Evolutionary conservation across 306 rosid genomes (phyloP).

Genomic region (Prunus kanzakura): DNA sequence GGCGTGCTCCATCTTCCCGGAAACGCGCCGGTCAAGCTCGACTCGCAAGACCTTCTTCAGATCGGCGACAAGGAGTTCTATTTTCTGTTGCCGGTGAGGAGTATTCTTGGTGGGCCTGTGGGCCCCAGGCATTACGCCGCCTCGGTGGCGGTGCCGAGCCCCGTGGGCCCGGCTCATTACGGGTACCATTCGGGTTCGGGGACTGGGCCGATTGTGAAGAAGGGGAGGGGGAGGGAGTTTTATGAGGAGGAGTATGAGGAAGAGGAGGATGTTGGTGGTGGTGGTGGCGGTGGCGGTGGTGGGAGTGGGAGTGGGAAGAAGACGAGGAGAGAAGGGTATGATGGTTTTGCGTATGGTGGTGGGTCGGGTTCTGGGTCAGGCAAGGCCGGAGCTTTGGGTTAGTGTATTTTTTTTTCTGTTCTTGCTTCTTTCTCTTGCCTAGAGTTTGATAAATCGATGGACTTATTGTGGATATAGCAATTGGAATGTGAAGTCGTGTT

Average conservation of each 20-base stretch:
- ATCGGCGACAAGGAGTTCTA: slow-evolving; percentile 97
- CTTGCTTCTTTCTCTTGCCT: not conserved
- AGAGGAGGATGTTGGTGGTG: slow-evolving; percentile 56
- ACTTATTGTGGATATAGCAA: not conserved
- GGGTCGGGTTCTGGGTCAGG: slow-evolving; percentile 49
- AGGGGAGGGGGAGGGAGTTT: slow-evolving; percentile 63
- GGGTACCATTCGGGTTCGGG: slow-evolving; percentile 45
- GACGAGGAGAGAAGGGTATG: slow-evolving; percentile 68
- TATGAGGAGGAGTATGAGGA: slow-evolving; percentile 80
- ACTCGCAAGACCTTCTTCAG: slow-evolving; percentile 92
- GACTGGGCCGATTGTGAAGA: slow-evolving; percentile 49
- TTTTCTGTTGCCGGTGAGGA: slow-evolving; percentile 75
- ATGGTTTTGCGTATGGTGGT: slow-evolving; percentile 55
- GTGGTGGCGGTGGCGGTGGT: slow-evolving; percentile 16
- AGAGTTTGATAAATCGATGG: not conserved
- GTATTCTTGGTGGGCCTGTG: slow-evolving; percentile 55
- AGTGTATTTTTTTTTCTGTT: slow-evolving; percentile 15
- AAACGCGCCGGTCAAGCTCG: slow-evolving; percentile 89
- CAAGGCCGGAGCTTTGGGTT: slow-evolving; percentile 61
- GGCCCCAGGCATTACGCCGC: slow-evolving; percentile 52
- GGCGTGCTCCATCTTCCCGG: slow-evolving; percentile 97
- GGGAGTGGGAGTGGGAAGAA: slow-evolving; percentile 67
- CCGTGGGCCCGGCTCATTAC: slow-evolving; percentile 42
- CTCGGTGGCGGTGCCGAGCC: slow-evolving; percentile 10
- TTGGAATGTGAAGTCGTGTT: not conserved